Conservation (phyloP, 1,139 yeast genomes). For the Sugiyamaella pinicola region DNA sequence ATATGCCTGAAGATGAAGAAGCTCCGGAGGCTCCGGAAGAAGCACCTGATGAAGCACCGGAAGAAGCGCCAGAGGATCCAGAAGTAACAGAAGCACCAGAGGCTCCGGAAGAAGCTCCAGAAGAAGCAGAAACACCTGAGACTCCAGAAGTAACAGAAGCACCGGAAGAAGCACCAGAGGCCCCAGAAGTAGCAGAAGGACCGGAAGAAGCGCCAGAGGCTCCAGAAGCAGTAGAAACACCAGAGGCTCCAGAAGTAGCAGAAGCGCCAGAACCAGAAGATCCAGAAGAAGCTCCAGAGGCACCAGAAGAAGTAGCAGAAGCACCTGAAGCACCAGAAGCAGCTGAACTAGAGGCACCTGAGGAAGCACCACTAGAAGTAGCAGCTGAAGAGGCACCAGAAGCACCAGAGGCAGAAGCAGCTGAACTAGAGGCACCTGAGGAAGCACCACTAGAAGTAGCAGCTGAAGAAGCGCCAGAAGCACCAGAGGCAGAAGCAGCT, state of each 20-base stretch:
- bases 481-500: not conserved
- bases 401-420: not conserved
- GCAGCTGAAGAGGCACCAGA: constrained; percentile 1
- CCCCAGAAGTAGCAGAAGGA: not conserved
- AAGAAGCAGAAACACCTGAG: constrained; percentile 1
- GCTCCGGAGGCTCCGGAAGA: not conserved
- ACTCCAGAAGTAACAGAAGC: too few relatives aligned
- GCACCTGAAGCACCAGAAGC: constrained; percentile 1
- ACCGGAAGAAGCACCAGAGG: not conserved
- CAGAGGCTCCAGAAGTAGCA: not conserved
- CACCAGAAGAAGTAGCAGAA: not conserved
- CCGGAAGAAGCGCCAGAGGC: not conserved
- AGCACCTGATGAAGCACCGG: too few relatives aligned
- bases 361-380: not conserved
- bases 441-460: constrained; percentile 4
- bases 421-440: constrained; percentile 2
- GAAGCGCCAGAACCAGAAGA: not conserved
- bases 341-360: not conserved
- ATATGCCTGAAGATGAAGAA: constrained; percentile 2
- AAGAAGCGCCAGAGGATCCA: not conserved
- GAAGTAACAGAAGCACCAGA: not conserved
- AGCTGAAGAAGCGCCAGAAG: not conserved
- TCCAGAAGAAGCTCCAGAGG: not conserved
- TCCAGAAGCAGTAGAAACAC: constrained; percentile 1
- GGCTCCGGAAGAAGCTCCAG: not conserved